Conservation (phyloP, 2,329 filamentous ascomycete species). For the Neonectria faginata region DNA sequence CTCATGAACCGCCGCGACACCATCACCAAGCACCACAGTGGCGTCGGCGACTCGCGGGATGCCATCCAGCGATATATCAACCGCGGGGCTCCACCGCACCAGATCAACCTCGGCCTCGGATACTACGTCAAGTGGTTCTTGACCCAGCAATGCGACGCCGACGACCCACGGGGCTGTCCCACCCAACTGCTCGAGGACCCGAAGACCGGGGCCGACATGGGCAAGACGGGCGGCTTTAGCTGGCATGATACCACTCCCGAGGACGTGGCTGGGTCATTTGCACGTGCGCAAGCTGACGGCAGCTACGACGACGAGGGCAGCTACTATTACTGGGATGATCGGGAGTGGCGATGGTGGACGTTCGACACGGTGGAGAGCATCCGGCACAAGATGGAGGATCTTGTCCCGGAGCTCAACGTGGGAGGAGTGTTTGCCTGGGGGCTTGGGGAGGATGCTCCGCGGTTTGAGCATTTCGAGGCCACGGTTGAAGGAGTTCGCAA, state of each 20-base stretch:
- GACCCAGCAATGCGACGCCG: constrained; percentile 58
- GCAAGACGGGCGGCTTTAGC: constrained; percentile 69
- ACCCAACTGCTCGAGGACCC: constrained; percentile 69
- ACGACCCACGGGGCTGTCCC: constrained; percentile 63
- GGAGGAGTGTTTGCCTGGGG: constrained; percentile 84
- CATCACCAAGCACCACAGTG: constrained; percentile 72
- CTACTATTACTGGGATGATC: constrained; percentile 74
- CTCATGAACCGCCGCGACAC: constrained; percentile 76
- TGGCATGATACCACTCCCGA: constrained; percentile 67
- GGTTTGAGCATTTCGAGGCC: constrained; percentile 56
- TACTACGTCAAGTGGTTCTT: constrained; percentile 76
- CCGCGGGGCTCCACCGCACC: constrained; percentile 62
- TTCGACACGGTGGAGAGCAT: constrained; percentile 76
- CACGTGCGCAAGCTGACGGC: constrained; percentile 64
- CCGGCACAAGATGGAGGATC: constrained; percentile 68
- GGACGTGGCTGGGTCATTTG: constrained; percentile 68
- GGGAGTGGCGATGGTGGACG: constrained; percentile 75
- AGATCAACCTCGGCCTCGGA: constrained; percentile 73
- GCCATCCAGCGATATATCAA: constrained; percentile 70
- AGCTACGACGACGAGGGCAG: constrained; percentile 70
- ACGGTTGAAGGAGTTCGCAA: constrained; percentile 44
- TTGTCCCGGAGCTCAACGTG: constrained; percentile 67
- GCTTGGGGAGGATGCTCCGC: constrained; percentile 72
- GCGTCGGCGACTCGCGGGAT: constrained; percentile 65
- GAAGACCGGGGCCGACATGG: constrained; percentile 66